Conservation (phyloP, 176 grass and related monocot species). For the Panicum miliaceum region DNA sequence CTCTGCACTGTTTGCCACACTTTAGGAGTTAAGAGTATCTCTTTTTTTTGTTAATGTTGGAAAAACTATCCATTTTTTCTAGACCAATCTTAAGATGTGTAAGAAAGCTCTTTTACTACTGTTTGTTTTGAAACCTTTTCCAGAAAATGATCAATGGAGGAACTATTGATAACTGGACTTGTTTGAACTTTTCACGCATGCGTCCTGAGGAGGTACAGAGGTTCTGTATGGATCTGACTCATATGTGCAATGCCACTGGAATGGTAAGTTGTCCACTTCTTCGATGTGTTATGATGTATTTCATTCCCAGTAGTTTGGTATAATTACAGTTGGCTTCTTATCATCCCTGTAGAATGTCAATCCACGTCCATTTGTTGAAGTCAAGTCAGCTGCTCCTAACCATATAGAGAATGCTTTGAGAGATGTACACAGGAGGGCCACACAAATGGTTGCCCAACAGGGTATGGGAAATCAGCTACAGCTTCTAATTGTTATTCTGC, state of each 20-base stretch:
- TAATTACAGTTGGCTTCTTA: conserved; percentile 7
- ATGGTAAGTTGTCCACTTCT: conserved; percentile 53
- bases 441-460: conserved; percentile 6
- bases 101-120: background rate
- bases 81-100: background rate
- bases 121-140: background rate
- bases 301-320: background rate
- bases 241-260: conserved; percentile 71
- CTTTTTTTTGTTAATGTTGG: background rate
- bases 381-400: conserved; percentile 29
- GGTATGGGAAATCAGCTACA: conserved; percentile 41
- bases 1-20: background rate
- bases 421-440: conserved; percentile 45
- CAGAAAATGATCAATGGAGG: conserved; percentile 88
- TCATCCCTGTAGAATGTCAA: conserved; percentile 56
- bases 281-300: background rate
- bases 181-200: conserved; percentile 65
- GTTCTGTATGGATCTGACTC: conserved; percentile 63
- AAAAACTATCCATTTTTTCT: background rate
- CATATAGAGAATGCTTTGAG: conserved; percentile 60
- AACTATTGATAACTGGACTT: conserved; percentile 66
- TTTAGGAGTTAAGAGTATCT: background rate
- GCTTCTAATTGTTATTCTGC: conserved; percentile 71
- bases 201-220: conserved; percentile 45
- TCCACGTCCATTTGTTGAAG: conserved; percentile 46